phyloP scores from a whole-genome alignment of 2,329 filamentous ascomycete species.

The Alternaria hordeiaustralica region DNA sequence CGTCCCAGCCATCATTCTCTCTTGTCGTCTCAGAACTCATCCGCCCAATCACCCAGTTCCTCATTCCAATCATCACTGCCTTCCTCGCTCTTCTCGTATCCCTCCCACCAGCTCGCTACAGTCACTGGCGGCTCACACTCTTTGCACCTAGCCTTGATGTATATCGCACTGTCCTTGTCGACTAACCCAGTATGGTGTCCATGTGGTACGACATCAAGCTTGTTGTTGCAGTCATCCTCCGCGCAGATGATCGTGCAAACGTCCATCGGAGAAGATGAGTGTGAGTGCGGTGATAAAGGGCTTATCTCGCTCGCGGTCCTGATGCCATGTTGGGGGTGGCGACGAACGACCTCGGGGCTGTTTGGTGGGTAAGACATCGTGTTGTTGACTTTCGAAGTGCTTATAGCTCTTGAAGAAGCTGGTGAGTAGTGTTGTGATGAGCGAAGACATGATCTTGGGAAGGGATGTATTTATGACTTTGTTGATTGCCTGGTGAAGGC shows the following conservation, averaged over 20 bases:
- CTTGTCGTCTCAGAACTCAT: background rate
- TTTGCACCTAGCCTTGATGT: slow-evolving; percentile 5
- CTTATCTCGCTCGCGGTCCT: background rate
- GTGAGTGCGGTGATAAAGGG: background rate
- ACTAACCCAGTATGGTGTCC: background rate
- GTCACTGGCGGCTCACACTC: background rate
- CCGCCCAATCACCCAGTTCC: background rate
- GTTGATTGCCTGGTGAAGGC: background rate
- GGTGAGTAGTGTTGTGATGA: background rate
- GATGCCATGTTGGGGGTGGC: slow-evolving; percentile 7
- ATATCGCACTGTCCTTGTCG: background rate
- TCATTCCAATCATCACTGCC: background rate
- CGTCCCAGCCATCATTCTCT: background rate
- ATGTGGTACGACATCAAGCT: background rate
- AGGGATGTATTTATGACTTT: background rate
- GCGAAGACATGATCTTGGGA: background rate
- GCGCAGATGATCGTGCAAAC: background rate
- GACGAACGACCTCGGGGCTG: background rate
- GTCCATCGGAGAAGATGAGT: background rate
- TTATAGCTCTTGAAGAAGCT: background rate
- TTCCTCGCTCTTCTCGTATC: background rate
- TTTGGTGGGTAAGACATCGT: slow-evolving; percentile 5
- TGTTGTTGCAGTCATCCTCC: background rate
- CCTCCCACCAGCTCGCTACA: background rate
- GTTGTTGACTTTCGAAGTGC: background rate